Evolutionary conservation across 2,329 filamentous ascomycete genomes (phyloP).

Genomic region (Ophiostoma quercus): DNA sequence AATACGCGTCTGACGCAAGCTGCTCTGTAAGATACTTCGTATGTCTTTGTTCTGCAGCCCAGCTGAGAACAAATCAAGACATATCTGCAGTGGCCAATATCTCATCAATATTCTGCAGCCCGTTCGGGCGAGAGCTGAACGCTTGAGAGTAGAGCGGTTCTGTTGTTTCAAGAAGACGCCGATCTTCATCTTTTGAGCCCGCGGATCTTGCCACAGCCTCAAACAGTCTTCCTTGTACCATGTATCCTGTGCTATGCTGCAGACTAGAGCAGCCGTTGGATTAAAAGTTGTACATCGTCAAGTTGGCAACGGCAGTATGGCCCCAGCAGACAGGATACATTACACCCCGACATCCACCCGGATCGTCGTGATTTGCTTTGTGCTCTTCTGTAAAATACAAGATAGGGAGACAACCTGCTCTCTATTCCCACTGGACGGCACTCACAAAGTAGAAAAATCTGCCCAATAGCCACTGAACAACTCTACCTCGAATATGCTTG

Average conservation of each 20-base stretch:
- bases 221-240: not conserved
- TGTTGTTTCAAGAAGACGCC: constrained; percentile 1
- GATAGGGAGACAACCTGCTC: not conserved
- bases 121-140: not conserved
- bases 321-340: too few species aligned
- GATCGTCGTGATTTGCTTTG: not conserved
- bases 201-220: not conserved
- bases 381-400: not conserved
- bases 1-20: not conserved
- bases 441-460: not conserved
- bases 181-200: not conserved
- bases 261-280: not conserved
- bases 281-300: not conserved
- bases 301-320: not conserved
- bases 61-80: not conserved
- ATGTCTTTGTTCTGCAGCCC: not conserved
- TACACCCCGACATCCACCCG: not conserved
- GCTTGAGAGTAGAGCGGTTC: not conserved
- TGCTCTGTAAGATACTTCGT: too few species aligned
- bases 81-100: not conserved
- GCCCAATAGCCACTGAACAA: not conserved
- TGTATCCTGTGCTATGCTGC: not conserved
- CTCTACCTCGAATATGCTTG: constrained; percentile 5
- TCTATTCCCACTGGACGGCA: not conserved
- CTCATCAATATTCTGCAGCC: not conserved